Conservation (phyloP, 331 rosid species). For the Erythrophleum ivorense region DNA sequence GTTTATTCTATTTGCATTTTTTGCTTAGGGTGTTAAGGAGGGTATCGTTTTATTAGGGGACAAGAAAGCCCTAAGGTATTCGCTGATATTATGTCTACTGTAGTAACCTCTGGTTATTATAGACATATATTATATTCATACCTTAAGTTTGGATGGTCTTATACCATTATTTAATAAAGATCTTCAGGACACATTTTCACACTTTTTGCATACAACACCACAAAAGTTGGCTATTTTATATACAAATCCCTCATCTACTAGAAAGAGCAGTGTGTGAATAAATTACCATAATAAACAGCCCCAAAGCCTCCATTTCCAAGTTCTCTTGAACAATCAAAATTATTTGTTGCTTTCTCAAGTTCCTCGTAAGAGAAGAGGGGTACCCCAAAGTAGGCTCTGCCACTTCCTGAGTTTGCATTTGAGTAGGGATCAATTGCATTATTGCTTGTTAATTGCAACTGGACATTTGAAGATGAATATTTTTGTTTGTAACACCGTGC, state of each 20-base stretch:
- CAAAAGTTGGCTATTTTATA: not conserved
- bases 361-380: slow-evolving; percentile 58
- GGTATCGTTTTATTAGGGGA: not conserved
- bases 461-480: not conserved
- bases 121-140: not conserved
- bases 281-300: slow-evolving; percentile 58
- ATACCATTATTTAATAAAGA: too few relatives aligned
- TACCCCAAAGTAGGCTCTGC: slow-evolving; percentile 40
- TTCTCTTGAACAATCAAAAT: slow-evolving; percentile 51
- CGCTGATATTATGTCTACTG: not conserved
- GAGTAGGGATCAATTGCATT: not conserved
- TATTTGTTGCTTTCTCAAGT: slow-evolving; percentile 60
- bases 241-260: not conserved
- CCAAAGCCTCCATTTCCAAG: slow-evolving; percentile 73
- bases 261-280: not conserved
- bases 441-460: slow-evolving; percentile 28
- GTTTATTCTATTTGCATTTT: not conserved
- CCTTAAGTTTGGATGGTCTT: not conserved
- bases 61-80: not conserved
- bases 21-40: not conserved
- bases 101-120: not conserved
- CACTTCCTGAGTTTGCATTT: slow-evolving; percentile 44
- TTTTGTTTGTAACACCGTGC: slow-evolving; percentile 22
- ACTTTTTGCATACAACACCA: not conserved
- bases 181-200: not conserved